A percentile compares a stretch with the other conserved stretches of the same genome.
phyloP scores from a whole-genome alignment of 2,329 filamentous ascomycete genomes.

The Cercospora nicotianae region DNA sequence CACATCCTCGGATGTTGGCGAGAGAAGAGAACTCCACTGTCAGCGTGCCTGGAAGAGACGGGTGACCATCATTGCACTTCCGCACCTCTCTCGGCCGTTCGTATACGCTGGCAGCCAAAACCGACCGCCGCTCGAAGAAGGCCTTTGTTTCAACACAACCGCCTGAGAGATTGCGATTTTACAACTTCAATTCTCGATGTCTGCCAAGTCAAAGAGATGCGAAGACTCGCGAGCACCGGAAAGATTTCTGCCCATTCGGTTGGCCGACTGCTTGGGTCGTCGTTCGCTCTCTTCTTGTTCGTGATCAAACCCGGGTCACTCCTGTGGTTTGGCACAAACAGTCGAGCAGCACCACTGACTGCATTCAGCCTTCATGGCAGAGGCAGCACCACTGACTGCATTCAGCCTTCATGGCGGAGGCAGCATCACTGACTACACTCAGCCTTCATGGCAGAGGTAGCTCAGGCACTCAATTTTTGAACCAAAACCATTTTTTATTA shows the following conservation, averaged over 20 bases:
- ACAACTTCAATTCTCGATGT: background rate
- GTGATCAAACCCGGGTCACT: background rate
- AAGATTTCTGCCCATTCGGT: background rate
- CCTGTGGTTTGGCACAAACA: background rate
- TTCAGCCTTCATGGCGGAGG: background rate
- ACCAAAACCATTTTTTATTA: background rate
- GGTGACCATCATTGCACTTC: constrained; percentile 2
- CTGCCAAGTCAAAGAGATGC: background rate
- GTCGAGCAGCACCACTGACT: background rate
- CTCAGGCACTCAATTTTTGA: constrained; percentile 1
- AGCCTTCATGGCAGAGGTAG: background rate
- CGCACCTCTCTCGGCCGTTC: constrained; percentile 6
- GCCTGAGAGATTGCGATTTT: background rate
- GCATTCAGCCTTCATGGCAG: background rate
- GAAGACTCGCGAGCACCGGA: background rate
- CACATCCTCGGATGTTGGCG: background rate
- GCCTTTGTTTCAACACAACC: background rate
- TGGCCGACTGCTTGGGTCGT: constrained; percentile 3
- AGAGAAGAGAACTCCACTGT: constrained; percentile 1
- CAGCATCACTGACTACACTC: background rate
- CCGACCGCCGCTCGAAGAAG: background rate
- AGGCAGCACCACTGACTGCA: background rate
- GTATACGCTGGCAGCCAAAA: background rate
- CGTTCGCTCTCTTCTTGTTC: background rate
- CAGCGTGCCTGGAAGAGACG: background rate